A percentile compares a stretch with the other conserved stretches of the same genome.
phyloP scores from a whole-genome alignment of 257 asterid genomes.

The Capsicum baccatum region DNA sequence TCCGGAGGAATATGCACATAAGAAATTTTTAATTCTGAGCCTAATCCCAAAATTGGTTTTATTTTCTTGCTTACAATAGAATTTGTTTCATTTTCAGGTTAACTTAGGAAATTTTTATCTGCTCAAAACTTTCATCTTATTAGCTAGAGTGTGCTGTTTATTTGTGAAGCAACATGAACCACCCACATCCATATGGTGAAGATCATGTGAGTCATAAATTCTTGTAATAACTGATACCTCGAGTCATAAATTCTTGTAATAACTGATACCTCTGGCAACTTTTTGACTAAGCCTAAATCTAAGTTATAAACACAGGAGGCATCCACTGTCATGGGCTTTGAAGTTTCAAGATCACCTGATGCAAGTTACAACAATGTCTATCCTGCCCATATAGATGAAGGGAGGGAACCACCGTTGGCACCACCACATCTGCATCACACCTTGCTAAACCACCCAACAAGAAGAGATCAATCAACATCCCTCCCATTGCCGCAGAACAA shows the following conservation, averaged over 20 bases:
- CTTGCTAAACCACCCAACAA: constrained; percentile 62
- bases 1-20: neutral
- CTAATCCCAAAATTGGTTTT: neutral
- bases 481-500: constrained; percentile 78
- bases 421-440: constrained; percentile 85
- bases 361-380: constrained; percentile 80
- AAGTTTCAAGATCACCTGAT: constrained; percentile 80
- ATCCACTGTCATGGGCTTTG: constrained; percentile 79
- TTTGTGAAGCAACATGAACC: constrained; percentile 53
- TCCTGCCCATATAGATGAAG: constrained; percentile 72
- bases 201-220: constrained; percentile 58
- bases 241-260: constrained; percentile 37
- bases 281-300: neutral
- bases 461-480: constrained; percentile 44
- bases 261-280: neutral
- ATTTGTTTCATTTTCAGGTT: constrained; percentile 15
- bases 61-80: constrained; percentile 7
- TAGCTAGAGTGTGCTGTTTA: neutral
- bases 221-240: constrained; percentile 13
- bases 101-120: constrained; percentile 8
- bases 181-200: constrained; percentile 47
- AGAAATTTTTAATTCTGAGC: neutral
- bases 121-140: constrained; percentile 9
- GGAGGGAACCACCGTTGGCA: constrained; percentile 70
- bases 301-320: constrained; percentile 57